Evolutionary conservation across 2,329 filamentous ascomycete genomes (phyloP), one percentile per base, ranked within the genome.

Genomic region (Malbranchea zuffiana): DNA sequence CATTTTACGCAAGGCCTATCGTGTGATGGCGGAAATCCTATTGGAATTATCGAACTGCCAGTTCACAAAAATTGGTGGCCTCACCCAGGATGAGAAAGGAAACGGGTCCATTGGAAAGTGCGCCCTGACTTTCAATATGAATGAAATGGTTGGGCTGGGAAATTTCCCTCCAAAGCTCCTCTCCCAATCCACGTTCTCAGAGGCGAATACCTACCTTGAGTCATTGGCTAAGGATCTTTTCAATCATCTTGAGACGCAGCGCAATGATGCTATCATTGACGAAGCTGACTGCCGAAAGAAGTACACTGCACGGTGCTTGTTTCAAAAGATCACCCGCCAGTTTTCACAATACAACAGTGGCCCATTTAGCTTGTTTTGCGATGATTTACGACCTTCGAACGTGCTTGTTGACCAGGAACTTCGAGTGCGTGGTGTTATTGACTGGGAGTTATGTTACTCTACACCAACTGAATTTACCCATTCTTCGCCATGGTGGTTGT

Each of bases 271-370:
- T 0, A 47, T 65, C 2, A 33, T 37, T 0, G 50, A 52, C 2
- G 60, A 55, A 17, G 57, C 61, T 7, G 63, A 68, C 37, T 60
- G 54, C 30, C 50, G 59, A 3, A 60, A 58, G 16, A 66, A 67
- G 39, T 65, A 65, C 33, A 53, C 65, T 3, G 56, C 61, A 2
- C 62, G 61, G 4, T 56, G 61, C 18, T 41, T 67, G 0, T 66
- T 66, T 39, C 60, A 57, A 4, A 55, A 44, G 24, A 36, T 61
- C 3, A 55, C 54, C 5, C 23, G 50, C 41, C 3, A 50, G 45
- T 25, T 50, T 56, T 19, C 29, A 3, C 18, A 16, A 10, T 13
- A 18, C 13, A 32, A 40, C 7, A 38, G 41, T 30, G 50, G 49
- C 4, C 46, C 44, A 0, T 53, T 52, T 16, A 40, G 38, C 15